Evolutionary conservation across 352 stramenopile genomes (phyloP), one percentile per base, ranked within the genome.

Genomic region (Globisporangium rhizosaccharum): DNA sequence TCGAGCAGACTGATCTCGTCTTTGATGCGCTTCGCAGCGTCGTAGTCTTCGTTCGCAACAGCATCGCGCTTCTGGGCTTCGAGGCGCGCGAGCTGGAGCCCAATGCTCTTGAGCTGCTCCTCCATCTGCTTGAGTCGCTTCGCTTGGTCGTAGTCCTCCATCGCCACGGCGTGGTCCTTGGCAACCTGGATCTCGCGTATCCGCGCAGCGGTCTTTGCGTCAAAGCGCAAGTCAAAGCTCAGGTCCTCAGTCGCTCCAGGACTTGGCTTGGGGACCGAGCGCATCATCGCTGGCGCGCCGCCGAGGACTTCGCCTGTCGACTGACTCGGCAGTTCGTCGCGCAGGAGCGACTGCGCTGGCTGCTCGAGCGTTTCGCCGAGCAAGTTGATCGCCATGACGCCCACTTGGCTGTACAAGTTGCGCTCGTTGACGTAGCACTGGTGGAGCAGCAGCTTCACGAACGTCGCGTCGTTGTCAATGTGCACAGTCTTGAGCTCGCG

Each of bases 401-500:
- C 92, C 33, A 97, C 90, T 70, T 98, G 92, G 48, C 83, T 92
- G 68, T 96, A 93, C 10, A 94, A 55, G 58, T 97, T 97, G 52
- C 88, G 76, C 61, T 90, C 71, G 57, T 97, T 97, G 37, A 87
- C 67, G 61, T 97, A 89, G 65, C 87, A 97, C 47, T 82, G 64
- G 57, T 97, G 89, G 33, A 97, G 71, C n/a, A 91, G 63, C 33
- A 98, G 71, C 68, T 96, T 96, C 30, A 98, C 57, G 36, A 94
- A 91, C 26, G 66, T 69, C 14, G 85, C 83, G 39, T 89, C 73
- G 51, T 90, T 81, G 63, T 96, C 79, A 37, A 98, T 91, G 28
- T 97, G 88, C 23, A 98, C 85, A 0, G 81, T 92, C 68, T 98
- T 98, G 53, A 98, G 82, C 72, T 98, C 92, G 18, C 92, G 76